Base-by-base conservation (phyloP, 148 eudicot genomes). In the Persicaria maculosa region DNA sequence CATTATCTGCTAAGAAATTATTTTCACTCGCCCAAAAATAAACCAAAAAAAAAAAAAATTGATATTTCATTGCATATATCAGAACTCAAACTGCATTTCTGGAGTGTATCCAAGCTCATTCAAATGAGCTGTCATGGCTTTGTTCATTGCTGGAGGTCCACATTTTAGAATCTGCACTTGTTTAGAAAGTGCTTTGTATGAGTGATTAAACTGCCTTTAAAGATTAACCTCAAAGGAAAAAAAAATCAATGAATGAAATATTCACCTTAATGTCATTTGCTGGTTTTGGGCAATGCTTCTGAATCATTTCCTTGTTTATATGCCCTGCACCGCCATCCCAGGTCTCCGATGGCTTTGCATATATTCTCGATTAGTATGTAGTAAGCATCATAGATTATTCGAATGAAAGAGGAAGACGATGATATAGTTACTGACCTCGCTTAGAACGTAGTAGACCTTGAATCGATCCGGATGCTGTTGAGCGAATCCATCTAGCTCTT, bases 111-210 rank as follows among this genome's bases (percentile, higher is more conserved):
- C 86, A 53, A 83, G 81, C 67, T 77, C 78, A 57, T 76, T 67
- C 43, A 80, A 80, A 69, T 80, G 72, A 78, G 48, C 65, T 72
- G 69, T 73, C 83, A 83, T 80, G 73, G 85, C 79, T 76, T 78
- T 80, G 81, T 77, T 77, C 85, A 83, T 83, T 48, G 67, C 57
- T 16, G 79, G 77, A 12, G 85, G 85, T 44, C 83, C 85, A 14
- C 85, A 83, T 55, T 80, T 83, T 55, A 83, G 70, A 68, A 83
- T 75, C 85, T 80, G 74, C 79, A 77, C 45, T 25, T 72, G 43
- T 22, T 47, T 22, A 47, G 1, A 72, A 10, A 22, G 4, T 53
- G n/a, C 53, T 50, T 50, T 50, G 14, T 11, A 50, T 50, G 12
- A 50, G 53, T 19, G 7, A 57, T 57, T 4, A 57, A 54, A 4